Percentiles rank a stretch among this genome's conserved stretches.
Evolutionary conservation across 345 rosid genomes (phyloP).

Genomic region (Isatis tinctoria): DNA sequence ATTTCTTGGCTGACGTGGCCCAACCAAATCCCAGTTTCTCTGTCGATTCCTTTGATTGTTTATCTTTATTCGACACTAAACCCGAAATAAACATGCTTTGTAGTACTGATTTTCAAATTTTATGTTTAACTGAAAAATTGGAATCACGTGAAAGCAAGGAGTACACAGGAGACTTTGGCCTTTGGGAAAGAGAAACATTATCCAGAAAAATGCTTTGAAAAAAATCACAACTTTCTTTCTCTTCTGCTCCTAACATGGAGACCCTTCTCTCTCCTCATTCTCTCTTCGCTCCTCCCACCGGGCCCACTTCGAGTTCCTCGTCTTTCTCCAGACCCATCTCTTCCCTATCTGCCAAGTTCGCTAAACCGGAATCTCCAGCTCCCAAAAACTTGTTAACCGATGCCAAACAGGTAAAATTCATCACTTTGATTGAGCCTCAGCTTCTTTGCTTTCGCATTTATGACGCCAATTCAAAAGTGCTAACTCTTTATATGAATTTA

Average conservation of each 20-base stretch:
- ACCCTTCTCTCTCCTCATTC: slow-evolving; percentile 20
- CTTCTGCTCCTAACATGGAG: slow-evolving; percentile 7
- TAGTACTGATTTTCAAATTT: too few relatives aligned
- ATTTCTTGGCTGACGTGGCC: slow-evolving; percentile 21
- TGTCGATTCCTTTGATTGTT: background rate
- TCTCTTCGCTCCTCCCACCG: background rate
- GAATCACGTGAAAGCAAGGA: too few relatives aligned
- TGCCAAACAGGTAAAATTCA: slow-evolving; percentile 22
- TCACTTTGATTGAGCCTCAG: background rate
- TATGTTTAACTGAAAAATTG: too few relatives aligned
- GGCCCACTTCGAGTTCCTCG: background rate
- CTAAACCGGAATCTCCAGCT: slow-evolving; percentile 7
- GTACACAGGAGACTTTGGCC: background rate
- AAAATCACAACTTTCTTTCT: background rate
- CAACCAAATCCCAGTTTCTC: slow-evolving; percentile 11
- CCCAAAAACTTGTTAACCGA: background rate
- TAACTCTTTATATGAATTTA: background rate
- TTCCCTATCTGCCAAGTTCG: background rate
- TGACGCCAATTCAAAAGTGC: background rate
- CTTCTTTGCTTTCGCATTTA: background rate
- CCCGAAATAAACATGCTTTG: background rate
- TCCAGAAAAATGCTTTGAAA: slow-evolving; percentile 8
- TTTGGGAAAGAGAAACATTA: background rate
- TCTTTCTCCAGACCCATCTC: slow-evolving; percentile 23
- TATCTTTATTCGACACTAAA: background rate